Percentiles rank a stretch among this genome's conserved stretches.
Evolutionary conservation across 225 moss, liverwort and hornwort species (phyloP).

Genomic region (Physcomitrellopsis africana): DNA sequence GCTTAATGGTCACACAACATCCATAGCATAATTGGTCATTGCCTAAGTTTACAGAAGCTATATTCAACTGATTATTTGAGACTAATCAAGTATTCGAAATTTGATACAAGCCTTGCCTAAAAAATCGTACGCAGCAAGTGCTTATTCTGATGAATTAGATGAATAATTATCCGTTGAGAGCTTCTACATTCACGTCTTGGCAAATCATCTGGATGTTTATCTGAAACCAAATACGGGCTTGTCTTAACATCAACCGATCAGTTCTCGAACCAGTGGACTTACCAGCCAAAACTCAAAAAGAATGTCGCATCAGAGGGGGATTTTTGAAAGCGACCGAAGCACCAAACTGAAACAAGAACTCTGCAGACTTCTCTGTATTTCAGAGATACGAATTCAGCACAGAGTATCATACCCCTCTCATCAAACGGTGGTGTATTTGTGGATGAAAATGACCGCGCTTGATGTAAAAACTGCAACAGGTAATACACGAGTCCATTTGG

Average conservation of each 20-base stretch:
- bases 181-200: conserved; percentile 19
- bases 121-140: conserved; percentile 9
- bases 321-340: conserved; percentile 21
- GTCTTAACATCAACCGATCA: conserved; percentile 87
- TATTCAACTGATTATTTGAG: conserved; percentile 92
- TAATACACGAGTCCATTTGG: conserved; percentile 24
- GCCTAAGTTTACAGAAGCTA: conserved; percentile 96
- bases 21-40: conserved; percentile 99
- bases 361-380: no score
- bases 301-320: conserved; percentile 11
- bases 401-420: conserved; percentile 95
- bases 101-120: conserved; percentile 89
- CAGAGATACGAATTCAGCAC: neutral
- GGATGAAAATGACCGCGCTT: conserved; percentile 83
- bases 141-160: neutral
- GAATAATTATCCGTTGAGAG: conserved; percentile 9
- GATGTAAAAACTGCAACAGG: conserved; percentile 73
- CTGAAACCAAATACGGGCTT: conserved; percentile 95
- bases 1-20: conserved; percentile 91
- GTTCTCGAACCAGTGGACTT: conserved; percentile 94
- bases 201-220: conserved; percentile 39
- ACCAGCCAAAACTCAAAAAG: conserved; percentile 57
- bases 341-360: no score
- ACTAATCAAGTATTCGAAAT: conserved; percentile 96
- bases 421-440: conserved; percentile 81